phyloP scores from a whole-genome alignment of 2,329 filamentous ascomycete species.

The Talaromyces verruculosus region DNA sequence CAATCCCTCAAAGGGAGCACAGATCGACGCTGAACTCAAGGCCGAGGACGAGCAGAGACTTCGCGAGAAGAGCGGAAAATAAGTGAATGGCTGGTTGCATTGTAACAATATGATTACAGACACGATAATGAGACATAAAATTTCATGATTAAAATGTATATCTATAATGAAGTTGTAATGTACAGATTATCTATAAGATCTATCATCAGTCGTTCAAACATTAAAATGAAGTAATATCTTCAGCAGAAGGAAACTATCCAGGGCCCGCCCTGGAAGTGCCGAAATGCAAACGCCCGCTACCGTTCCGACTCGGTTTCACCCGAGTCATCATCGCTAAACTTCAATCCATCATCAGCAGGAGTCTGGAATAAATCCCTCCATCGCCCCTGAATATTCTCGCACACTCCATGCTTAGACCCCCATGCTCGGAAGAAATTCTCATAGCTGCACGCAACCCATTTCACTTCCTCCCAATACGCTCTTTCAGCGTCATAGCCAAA shows the following conservation, averaged over 20 bases:
- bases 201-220: conserved; percentile 16
- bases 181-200: not conserved
- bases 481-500: conserved; percentile 44
- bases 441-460: conserved; percentile 41
- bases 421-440: conserved; percentile 38
- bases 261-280: not conserved
- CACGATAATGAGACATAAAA: not conserved
- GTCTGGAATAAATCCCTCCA: conserved; percentile 31
- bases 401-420: conserved; percentile 27
- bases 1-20: conserved; percentile 47
- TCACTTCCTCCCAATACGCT: conserved; percentile 44
- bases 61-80: conserved; percentile 44
- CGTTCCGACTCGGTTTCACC: not conserved
- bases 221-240: conserved; percentile 4
- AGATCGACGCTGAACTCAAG: conserved; percentile 48
- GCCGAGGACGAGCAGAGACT: conserved; percentile 47
- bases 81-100: not conserved
- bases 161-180: not conserved
- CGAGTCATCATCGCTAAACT: conserved; percentile 31
- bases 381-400: conserved; percentile 24
- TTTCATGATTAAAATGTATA: not conserved
- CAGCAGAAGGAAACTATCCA: not conserved
- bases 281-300: not conserved
- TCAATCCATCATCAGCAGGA: conserved; percentile 34
- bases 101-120: not conserved